Conservation (phyloP, 1,284 basidiomycete genomes). For the Leucoagaricus sp. region DNA sequence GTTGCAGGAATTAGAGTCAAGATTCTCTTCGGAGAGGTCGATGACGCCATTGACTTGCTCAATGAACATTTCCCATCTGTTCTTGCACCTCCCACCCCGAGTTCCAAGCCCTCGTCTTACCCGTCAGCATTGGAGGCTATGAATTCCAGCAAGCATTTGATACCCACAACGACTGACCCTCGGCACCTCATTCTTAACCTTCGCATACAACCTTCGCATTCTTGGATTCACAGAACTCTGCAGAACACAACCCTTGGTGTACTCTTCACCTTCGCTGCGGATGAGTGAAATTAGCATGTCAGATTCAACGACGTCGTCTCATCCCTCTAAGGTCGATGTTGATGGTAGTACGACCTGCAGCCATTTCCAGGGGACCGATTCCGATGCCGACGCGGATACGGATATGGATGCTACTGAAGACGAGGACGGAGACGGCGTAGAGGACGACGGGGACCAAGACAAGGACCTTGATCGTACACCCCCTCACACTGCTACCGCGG, state of each 20-base stretch:
- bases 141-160: slow-evolving; percentile 34
- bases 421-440: neutral
- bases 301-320: slow-evolving; percentile 6
- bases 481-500: neutral
- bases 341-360: slow-evolving; percentile 4
- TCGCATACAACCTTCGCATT: too few species aligned
- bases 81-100: slow-evolving; percentile 32
- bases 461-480: neutral
- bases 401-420: neutral
- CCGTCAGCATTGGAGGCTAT: slow-evolving; percentile 14
- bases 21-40: slow-evolving; percentile 71
- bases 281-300: slow-evolving; percentile 9
- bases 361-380: neutral
- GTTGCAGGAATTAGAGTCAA: slow-evolving; percentile 60
- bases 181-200: slow-evolving; percentile 79
- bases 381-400: slow-evolving; percentile 1
- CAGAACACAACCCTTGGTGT: slow-evolving; percentile 65
- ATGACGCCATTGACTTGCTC: slow-evolving; percentile 65
- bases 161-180: slow-evolving; percentile 66
- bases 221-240: slow-evolving; percentile 82
- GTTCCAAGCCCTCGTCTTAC: neutral
- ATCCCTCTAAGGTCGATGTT: slow-evolving; percentile 12
- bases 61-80: slow-evolving; percentile 72
- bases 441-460: neutral
- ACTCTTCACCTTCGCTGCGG: slow-evolving; percentile 29